These are phyloP conservation scores for Eurotiales sp. DNA, from an alignment of 2,329 filamentous ascomycete species.

Conservation along the genomic window DNA sequence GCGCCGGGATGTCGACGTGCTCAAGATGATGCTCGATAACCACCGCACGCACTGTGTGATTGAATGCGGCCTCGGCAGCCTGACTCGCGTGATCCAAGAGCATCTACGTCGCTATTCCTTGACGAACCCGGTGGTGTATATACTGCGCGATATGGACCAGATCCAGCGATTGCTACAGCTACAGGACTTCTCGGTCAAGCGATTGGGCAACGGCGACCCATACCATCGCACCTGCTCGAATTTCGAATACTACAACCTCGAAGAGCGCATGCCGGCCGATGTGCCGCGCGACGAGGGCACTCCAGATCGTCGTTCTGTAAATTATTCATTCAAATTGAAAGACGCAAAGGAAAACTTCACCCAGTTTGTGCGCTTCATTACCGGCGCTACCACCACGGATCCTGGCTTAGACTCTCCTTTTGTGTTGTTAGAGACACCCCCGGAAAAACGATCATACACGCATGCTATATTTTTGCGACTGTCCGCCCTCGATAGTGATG, in stretches of 20 bases:
- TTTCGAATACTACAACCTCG: slow-evolving; percentile 47
- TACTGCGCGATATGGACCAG: slow-evolving; percentile 38
- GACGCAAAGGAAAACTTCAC: slow-evolving; percentile 59
- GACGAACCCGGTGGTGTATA: slow-evolving; percentile 39
- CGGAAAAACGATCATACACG: slow-evolving; percentile 52
- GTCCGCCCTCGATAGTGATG: slow-evolving; percentile 31
- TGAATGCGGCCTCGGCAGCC: slow-evolving; percentile 41
- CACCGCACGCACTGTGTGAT: slow-evolving; percentile 40
- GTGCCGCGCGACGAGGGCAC: slow-evolving; percentile 30
- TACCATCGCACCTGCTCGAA: slow-evolving; percentile 47
- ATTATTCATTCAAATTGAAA: slow-evolving; percentile 48
- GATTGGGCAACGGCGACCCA: slow-evolving; percentile 43
- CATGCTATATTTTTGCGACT: slow-evolving; percentile 38
- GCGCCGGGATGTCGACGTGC: slow-evolving; percentile 38
- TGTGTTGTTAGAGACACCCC: slow-evolving; percentile 56
- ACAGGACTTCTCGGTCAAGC: slow-evolving; percentile 40
- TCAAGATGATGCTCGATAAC: slow-evolving; percentile 44
- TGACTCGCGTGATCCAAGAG: slow-evolving; percentile 41
- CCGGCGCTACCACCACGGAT: slow-evolving; percentile 50
- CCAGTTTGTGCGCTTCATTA: slow-evolving; percentile 56
- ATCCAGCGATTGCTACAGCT: slow-evolving; percentile 42
- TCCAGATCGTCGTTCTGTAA: slow-evolving; percentile 43
- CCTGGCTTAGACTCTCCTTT: slow-evolving; percentile 59
- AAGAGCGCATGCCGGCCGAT: slow-evolving; percentile 37
- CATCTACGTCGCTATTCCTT: slow-evolving; percentile 34